phyloP scores from a whole-genome alignment of 1,139 yeast genomes.

The Suhomyces yuchorum region DNA sequence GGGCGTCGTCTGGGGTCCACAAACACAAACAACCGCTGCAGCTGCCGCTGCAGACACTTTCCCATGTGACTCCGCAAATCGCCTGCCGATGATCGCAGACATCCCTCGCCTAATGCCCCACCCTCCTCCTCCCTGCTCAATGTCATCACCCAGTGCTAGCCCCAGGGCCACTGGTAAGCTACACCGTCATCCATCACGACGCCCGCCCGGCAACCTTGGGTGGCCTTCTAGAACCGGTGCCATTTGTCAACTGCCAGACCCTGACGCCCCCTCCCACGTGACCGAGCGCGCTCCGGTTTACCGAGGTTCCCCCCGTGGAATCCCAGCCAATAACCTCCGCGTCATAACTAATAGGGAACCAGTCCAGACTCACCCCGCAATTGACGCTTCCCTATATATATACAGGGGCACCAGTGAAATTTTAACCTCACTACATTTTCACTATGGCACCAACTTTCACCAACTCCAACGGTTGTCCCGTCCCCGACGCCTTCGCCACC shows the following conservation, averaged over 20 bases:
- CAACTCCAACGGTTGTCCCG: conserved; percentile 75
- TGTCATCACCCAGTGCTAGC: too few species aligned
- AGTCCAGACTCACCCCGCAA: conserved; percentile 13
- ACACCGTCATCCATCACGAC: too few species aligned
- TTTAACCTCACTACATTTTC: not conserved
- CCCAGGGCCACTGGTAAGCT: too few species aligned
- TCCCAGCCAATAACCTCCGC: conserved; percentile 10
- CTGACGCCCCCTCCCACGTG: not conserved
- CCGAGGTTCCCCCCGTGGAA: conserved; percentile 13
- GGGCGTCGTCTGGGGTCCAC: not conserved
- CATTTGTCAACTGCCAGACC: not conserved
- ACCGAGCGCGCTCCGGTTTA: not conserved
- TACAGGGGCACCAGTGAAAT: not conserved
- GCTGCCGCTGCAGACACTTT: not conserved
- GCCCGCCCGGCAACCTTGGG: too few species aligned
- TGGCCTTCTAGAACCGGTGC: not conserved
- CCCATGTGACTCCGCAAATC: conserved; percentile 1
- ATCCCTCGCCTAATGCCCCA: too few species aligned
- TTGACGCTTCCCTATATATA: not conserved
- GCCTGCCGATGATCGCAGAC: not conserved
- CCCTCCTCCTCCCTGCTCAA: too few species aligned
- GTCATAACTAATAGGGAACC: conserved; percentile 9
- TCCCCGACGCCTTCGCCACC: conserved; percentile 67
- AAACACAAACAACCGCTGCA: not conserved
- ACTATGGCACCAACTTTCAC: conserved; percentile 51